A percentile compares a stretch with the other conserved stretches of the same genome.
Evolutionary conservation across 805 yeast species (phyloP).

Genomic region (Priceomyces fermenticarens): DNA sequence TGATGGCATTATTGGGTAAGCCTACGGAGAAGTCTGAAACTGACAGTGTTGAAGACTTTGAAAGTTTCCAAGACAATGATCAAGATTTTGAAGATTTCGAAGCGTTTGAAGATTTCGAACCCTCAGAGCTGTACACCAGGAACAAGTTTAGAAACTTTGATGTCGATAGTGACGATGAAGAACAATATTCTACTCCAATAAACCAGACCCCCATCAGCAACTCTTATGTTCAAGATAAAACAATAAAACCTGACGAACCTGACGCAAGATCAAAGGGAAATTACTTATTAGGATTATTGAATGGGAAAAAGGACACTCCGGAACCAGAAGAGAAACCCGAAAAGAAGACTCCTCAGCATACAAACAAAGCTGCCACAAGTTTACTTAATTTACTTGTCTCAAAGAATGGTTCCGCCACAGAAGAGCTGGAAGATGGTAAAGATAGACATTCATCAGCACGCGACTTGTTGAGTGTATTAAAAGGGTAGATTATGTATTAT

Average conservation of each 20-base stretch:
- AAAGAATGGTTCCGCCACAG: constrained; percentile 1
- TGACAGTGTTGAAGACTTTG: constrained; percentile 9
- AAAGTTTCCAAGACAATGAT: constrained; percentile 15
- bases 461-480: constrained; percentile 19
- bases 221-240: constrained; percentile 1
- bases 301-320: background rate
- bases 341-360: background rate
- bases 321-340: background rate
- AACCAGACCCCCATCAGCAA: background rate
- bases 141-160: constrained; percentile 20
- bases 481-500: constrained; percentile 11
- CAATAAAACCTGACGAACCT: constrained; percentile 1
- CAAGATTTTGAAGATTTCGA: constrained; percentile 34
- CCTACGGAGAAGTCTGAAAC: background rate
- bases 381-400: constrained; percentile 11
- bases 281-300: too few species aligned
- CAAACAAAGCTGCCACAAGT: constrained; percentile 11
- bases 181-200: constrained; percentile 6
- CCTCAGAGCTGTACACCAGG: constrained; percentile 1
- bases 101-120: constrained; percentile 29
- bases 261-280: background rate
- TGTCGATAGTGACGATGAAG: constrained; percentile 37
- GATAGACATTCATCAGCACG: constrained; percentile 15
- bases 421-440: background rate
- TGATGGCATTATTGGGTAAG: constrained; percentile 7